Base-by-base conservation (phyloP, 768 basidiomycete species). In the Gyrodon lividus region DNA sequence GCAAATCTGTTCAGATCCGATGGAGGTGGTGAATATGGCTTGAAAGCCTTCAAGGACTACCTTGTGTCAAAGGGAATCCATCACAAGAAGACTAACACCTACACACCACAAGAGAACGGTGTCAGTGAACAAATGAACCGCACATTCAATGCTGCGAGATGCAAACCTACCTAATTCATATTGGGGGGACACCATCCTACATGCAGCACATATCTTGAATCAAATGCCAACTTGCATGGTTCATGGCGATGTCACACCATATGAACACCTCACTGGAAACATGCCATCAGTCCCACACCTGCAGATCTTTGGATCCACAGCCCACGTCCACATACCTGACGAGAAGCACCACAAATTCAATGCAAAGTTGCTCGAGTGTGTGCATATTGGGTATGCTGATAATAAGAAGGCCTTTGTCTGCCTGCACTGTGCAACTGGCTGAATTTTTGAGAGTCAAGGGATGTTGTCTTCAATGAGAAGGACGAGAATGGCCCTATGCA, bases 51-150 rank as follows among this genome's bases (percentile, higher is more conserved):
- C n/a, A n/a, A n/a, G n/a, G 28, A n/a, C 1, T 63, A 51, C 49
- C 47, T 62, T 0, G 5, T 26, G 2, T 46, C 26, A 3, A 53
- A 58, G n/a, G 17, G 57, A 59, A 63, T 66, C 20, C 30, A 38
- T 6, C 51, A 59, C 31, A 52, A 67, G 23, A 56, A 43, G 6
- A 60, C 58, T 3, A 58, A 57, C 10, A 52, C 61, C 4, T 45
- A 61, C 28, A 59, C 63, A 40, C 73, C 73, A 2, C 69, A 76
- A 59, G 72, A 77, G 44, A 80, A 79, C 52, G 70, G n/a, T n/a
- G n/a, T n/a, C n/a, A n/a, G n/a, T n/a, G n/a, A n/a, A n/a, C n/a
- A n/a, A n/a, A n/a, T n/a, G 74, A 19, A 59, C 53, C 14, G 60
- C 68, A 5, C 56, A 50, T 12, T 57, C 69, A 0, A 70, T 77